phyloP scores from a whole-genome alignment of 2,329 filamentous ascomycete genomes.

The Cladophialophora chaetospira region DNA sequence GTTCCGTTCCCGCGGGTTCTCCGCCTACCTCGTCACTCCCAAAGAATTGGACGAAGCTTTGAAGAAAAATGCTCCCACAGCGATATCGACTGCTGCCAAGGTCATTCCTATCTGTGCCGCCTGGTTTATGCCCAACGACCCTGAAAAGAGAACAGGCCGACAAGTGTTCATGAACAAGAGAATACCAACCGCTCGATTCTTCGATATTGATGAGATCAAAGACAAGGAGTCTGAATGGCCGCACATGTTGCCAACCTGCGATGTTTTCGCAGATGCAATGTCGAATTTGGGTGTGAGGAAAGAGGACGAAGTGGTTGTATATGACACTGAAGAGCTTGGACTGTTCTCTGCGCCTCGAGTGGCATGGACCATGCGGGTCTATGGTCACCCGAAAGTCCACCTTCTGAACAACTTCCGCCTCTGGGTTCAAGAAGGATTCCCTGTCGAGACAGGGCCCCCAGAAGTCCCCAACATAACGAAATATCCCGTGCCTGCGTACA shows the following conservation, averaged over 20 bases:
- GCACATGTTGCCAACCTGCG: slow-evolving; percentile 87
- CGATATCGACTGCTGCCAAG: slow-evolving; percentile 77
- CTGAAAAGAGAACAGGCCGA: slow-evolving; percentile 70
- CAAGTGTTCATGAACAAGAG: slow-evolving; percentile 78
- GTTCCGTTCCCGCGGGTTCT: slow-evolving; percentile 54
- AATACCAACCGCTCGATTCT: slow-evolving; percentile 90
- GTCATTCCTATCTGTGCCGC: slow-evolving; percentile 87
- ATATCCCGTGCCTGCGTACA: slow-evolving; percentile 58
- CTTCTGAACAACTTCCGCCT: slow-evolving; percentile 92
- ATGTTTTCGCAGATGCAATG: slow-evolving; percentile 85
- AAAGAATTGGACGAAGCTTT: slow-evolving; percentile 79
- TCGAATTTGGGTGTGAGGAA: slow-evolving; percentile 79
- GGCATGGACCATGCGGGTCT: slow-evolving; percentile 87
- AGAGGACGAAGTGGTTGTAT: slow-evolving; percentile 90
- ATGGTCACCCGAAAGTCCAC: slow-evolving; percentile 86
- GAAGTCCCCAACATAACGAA: slow-evolving; percentile 43
- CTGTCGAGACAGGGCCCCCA: slow-evolving; percentile 71
- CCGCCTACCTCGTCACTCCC: slow-evolving; percentile 83
- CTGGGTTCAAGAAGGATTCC: slow-evolving; percentile 84
- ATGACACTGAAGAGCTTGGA: slow-evolving; percentile 86
- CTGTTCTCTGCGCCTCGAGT: slow-evolving; percentile 94
- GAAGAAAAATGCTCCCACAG: slow-evolving; percentile 75
- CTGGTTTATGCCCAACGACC: slow-evolving; percentile 95
- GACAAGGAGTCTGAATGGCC: slow-evolving; percentile 87
- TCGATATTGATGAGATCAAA: slow-evolving; percentile 90